These are phyloP conservation scores for Diaporthe longicolla DNA, from an alignment of 2,329 filamentous ascomycete species.

Conservation along the genomic window DNA sequence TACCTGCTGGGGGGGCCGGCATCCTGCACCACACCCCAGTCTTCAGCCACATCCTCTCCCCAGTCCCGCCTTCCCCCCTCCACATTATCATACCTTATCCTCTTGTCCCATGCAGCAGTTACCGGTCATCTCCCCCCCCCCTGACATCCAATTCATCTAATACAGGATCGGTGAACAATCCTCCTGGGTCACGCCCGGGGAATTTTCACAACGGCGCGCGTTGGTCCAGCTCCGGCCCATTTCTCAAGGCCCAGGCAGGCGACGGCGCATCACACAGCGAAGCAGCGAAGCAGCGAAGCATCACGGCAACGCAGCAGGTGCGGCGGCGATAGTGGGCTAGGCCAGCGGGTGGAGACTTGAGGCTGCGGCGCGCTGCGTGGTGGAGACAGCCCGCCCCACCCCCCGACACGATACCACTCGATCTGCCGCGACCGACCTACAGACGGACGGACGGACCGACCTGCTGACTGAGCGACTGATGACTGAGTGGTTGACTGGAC, in stretches of 20 bases:
- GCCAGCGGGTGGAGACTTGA: slow-evolving; percentile 23
- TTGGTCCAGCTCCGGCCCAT: slow-evolving; percentile 18
- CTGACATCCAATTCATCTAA: slow-evolving; percentile 22
- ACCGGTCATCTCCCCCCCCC: slow-evolving; percentile 9
- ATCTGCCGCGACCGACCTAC: slow-evolving; percentile 12
- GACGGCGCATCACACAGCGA: not conserved
- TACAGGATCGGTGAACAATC: slow-evolving; percentile 16
- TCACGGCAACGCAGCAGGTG: not conserved
- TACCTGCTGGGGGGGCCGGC: not conserved
- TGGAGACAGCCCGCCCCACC: slow-evolving; percentile 12
- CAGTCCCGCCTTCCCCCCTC: slow-evolving; percentile 11
- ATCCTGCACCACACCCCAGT: slow-evolving; percentile 8
- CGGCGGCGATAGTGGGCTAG: slow-evolving; percentile 29
- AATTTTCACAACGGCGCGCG: slow-evolving; percentile 17
- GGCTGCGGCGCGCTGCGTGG: slow-evolving; percentile 28
- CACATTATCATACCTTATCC: slow-evolving; percentile 32
- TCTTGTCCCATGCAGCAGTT: slow-evolving; percentile 32
- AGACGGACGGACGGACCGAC: not conserved
- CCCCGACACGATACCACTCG: slow-evolving; percentile 18
- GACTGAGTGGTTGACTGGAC: not conserved
- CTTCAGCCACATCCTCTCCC: slow-evolving; percentile 32
- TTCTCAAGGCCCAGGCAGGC: not conserved
- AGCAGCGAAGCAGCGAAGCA: slow-evolving; percentile 1
- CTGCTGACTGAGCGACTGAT: not conserved
- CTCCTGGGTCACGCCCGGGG: slow-evolving; percentile 10